Base-by-base conservation (phyloP, 1,284 basidiomycete genomes). In the Phellinidium pouzarii region DNA sequence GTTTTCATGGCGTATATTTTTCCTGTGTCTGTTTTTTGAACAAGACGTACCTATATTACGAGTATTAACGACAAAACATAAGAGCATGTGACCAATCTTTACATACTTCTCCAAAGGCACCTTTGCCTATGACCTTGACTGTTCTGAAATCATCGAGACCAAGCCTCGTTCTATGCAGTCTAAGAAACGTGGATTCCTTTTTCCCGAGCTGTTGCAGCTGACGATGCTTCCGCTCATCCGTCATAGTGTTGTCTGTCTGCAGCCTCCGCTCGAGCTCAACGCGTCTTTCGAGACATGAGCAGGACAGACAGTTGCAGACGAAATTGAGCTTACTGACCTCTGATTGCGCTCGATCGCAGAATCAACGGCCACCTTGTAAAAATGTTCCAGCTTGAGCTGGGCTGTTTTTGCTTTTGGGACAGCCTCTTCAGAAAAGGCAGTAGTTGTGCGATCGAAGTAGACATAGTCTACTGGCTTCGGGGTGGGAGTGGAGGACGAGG, bases 1-100 rank as follows among this genome's bases (percentile, higher is more conserved):
- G 93, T 96, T 78, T 99, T 99, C 96, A 99, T 99, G 38, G 95
- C 95, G 65, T 97, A 98, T 53, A 99, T 95, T 73, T 95, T 96
- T 57, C 90, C 94, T 8, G 94, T 98, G 67, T 98, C 95, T 44
- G 87, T 82, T 73, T 99, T 98, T 69, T 98, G 95, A 40, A 96
- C 94, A 46, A 99, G 76, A 49, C 95, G 82, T 34, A 98, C 94
- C 87, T 91, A 60, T 26, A 44, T 27, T 49, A 50, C 3, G 20
- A 40, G 6, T 19, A n/a, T 48, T 20, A 48, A 42, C 3, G 29
- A 19, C 53, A n/a, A 6, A n/a, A 23, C 34, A 50, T 23, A 36
- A 40, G 50, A 44, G 34, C 14, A 14, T n/a, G 29, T 40, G 31
- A 44, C 26, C 37, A 46, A 36, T 5, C 34, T 19, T 14, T 7